Evolutionary conservation across 805 yeast species (phyloP).

Genomic region (Spathaspora arborariae): DNA sequence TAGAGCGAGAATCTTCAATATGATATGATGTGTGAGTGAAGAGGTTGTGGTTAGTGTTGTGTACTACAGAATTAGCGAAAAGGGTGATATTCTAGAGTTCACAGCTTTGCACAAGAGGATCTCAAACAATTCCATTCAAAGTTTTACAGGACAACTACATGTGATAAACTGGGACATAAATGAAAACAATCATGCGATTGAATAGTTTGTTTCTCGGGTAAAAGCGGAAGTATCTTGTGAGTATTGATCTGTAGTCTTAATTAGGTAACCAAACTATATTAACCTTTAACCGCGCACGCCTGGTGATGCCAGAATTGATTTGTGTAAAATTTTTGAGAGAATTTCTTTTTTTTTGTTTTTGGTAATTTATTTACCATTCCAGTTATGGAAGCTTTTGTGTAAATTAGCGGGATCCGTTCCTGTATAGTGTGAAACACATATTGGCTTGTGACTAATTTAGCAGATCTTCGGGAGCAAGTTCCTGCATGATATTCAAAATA

Average conservation of each 20-base stretch:
- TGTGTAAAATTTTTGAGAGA: neutral
- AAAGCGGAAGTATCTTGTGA: no score
- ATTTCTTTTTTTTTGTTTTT: neutral
- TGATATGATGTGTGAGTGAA: no score
- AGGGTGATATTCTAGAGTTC: no score
- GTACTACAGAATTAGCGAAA: no score
- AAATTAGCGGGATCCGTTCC: neutral
- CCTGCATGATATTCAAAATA: neutral
- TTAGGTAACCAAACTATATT: neutral
- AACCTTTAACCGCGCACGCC: neutral
- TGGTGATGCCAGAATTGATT: neutral
- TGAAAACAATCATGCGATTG: no score
- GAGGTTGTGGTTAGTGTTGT: no score
- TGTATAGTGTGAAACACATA: neutral
- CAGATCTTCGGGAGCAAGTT: neutral
- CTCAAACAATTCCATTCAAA: no score
- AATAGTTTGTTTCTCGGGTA: no score
- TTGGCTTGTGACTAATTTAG: neutral
- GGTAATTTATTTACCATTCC: neutral
- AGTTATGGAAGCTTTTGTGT: neutral
- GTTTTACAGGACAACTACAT: no score
- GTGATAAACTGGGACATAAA: no score
- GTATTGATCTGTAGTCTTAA: neutral
- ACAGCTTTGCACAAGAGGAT: no score
- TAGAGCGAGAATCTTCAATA: no score